phyloP scores from a whole-genome alignment of 768 basidiomycete genomes.

The Tubosaeta sp. region DNA sequence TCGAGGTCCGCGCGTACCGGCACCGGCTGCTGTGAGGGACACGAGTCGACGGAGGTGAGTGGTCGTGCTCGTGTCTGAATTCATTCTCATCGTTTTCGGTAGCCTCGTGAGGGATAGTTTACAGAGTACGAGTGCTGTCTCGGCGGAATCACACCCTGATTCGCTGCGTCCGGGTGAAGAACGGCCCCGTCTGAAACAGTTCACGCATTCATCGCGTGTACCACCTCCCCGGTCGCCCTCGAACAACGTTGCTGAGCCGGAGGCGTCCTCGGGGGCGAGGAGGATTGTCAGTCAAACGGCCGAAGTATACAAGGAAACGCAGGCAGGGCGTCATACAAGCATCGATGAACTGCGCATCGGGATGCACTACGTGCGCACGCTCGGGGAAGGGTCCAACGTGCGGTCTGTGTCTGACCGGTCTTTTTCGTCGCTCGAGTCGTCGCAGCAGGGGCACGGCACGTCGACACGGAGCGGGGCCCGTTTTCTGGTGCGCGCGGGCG shows the following conservation, averaged over 20 bases:
- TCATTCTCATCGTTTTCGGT: conserved; percentile 25
- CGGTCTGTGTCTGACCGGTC: conserved; percentile 40
- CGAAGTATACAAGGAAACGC: conserved; percentile 45
- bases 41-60: conserved; percentile 25
- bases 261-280: conserved; percentile 28
- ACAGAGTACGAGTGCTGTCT: conserved; percentile 37
- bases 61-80: not conserved
- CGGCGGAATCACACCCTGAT: conserved; percentile 33
- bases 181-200: conserved; percentile 65
- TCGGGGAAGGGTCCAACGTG: conserved; percentile 49
- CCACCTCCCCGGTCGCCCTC: conserved; percentile 52
- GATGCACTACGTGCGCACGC: conserved; percentile 64
- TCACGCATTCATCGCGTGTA: conserved; percentile 63
- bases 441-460: conserved; percentile 36
- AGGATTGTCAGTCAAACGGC: conserved; percentile 63
- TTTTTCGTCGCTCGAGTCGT: conserved; percentile 62
- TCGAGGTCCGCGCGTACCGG: conserved; percentile 30
- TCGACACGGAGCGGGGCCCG: conserved; percentile 27
- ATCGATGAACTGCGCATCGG: conserved; percentile 67
- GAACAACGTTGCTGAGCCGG: conserved; percentile 15
- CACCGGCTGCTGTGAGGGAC: conserved; percentile 17
- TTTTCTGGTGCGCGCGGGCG: conserved; percentile 52
- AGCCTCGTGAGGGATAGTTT: conserved; percentile 52
- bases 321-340: conserved; percentile 36
- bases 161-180: conserved; percentile 26